A percentile compares a stretch with the other conserved stretches of the same genome.
These are phyloP conservation scores for Malus asiatica DNA, from an alignment of 306 rosid genomes.

Conservation along the genomic window DNA sequence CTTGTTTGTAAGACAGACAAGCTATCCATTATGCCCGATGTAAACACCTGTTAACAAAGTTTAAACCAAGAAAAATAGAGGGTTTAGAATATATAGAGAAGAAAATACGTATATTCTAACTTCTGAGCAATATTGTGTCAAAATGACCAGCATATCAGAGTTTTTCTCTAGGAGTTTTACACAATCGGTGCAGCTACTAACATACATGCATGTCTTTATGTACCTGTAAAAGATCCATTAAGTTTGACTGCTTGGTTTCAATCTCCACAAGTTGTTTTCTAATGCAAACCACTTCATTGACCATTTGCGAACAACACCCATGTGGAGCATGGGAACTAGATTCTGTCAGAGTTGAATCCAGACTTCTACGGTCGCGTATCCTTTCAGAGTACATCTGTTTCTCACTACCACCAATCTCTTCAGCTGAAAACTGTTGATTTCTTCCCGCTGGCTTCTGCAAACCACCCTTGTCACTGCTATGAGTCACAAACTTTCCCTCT, in stretches of 20 bases:
- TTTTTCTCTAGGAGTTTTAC: not conserved
- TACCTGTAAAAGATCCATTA: conserved; percentile 76
- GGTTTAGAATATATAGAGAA: not conserved
- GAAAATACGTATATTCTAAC: not conserved
- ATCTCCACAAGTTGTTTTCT: conserved; percentile 71
- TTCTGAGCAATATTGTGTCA: not conserved
- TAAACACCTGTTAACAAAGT: conserved; percentile 50
- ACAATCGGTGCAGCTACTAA: not conserved
- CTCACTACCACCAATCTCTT: conserved; percentile 29
- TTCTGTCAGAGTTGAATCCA: conserved; percentile 57
- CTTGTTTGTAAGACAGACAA: conserved; percentile 66
- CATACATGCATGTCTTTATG: not conserved
- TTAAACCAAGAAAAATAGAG: not conserved
- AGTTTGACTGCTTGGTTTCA: conserved; percentile 62
- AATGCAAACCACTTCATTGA: conserved; percentile 55
- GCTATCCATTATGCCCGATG: conserved; percentile 54
- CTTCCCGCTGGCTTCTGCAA: conserved; percentile 33
- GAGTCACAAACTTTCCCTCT: conserved; percentile 43
- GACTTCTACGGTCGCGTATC: conserved; percentile 51
- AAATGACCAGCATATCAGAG: not conserved
- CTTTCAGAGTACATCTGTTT: conserved; percentile 36
- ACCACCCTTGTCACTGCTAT: conserved; percentile 32
- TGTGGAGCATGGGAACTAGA: conserved; percentile 38
- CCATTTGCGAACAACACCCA: conserved; percentile 49
- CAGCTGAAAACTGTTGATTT: conserved; percentile 33